phyloP scores from a whole-genome alignment of 768 basidiomycete species.

The Suillus ampliporus region DNA sequence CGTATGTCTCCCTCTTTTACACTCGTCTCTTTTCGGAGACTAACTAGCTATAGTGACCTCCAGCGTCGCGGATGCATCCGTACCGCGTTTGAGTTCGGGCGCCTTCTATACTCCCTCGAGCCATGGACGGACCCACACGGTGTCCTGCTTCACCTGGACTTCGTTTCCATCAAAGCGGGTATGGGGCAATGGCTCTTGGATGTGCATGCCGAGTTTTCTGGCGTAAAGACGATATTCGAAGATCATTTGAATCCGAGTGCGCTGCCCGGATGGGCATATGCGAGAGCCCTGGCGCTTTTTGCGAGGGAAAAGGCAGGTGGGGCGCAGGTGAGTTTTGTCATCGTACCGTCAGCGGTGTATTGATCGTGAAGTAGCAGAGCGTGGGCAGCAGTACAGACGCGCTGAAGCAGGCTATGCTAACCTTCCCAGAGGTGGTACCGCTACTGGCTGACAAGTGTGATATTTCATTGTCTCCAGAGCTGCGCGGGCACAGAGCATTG shows the following conservation, averaged over 20 bases:
- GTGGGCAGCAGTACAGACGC: slow-evolving; percentile 58
- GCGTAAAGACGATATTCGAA: slow-evolving; percentile 4
- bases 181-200: slow-evolving; percentile 84
- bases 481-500: slow-evolving; percentile 68
- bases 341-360: neutral
- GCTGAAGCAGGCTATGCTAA: slow-evolving; percentile 71
- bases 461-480: slow-evolving; percentile 58
- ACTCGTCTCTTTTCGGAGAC: neutral
- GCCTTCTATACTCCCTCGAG: slow-evolving; percentile 85
- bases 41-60: slow-evolving; percentile 60
- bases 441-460: slow-evolving; percentile 89
- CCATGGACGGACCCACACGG: slow-evolving; percentile 92
- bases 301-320: slow-evolving; percentile 52
- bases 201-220: slow-evolving; percentile 45
- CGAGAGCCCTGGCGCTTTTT: slow-evolving; percentile 70
- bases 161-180: slow-evolving; percentile 79
- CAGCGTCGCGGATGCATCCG: slow-evolving; percentile 89
- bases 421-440: slow-evolving; percentile 83
- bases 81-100: slow-evolving; percentile 90
- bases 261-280: slow-evolving; percentile 81
- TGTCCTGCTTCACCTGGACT: slow-evolving; percentile 81
- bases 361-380: neutral
- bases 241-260: slow-evolving; percentile 54
- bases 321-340: slow-evolving; percentile 36
- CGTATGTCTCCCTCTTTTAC: slow-evolving; percentile 50